Conservation (phyloP, 1,284 basidiomycete genomes). For the Tetrapyrgos nigripes region DNA sequence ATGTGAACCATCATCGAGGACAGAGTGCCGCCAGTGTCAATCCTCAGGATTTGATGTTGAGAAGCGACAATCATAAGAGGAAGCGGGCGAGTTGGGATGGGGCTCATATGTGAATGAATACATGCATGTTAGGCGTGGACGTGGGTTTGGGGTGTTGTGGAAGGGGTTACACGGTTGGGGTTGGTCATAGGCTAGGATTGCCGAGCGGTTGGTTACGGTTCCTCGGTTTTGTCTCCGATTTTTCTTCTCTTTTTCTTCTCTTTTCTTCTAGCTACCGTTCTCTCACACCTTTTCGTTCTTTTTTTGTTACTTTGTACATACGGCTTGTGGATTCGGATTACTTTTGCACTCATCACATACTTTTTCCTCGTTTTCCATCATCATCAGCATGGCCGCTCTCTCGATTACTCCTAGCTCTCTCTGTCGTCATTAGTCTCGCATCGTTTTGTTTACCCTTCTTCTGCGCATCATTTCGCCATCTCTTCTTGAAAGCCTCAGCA, state of each 20-base stretch:
- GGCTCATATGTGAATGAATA: slow-evolving; percentile 26
- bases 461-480: not conserved
- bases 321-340: not conserved
- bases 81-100: slow-evolving; percentile 83
- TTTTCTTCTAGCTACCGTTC: too few species aligned
- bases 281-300: not conserved
- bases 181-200: not conserved
- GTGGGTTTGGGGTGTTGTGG: not conserved
- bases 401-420: not conserved
- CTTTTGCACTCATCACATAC: not conserved
- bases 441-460: not conserved
- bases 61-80: slow-evolving; percentile 67
- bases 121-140: not conserved
- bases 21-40: slow-evolving; percentile 63
- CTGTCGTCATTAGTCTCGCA: not conserved
- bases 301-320: not conserved
- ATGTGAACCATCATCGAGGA: slow-evolving; percentile 59
- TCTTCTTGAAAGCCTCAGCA: not conserved
- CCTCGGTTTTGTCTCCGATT: not conserved
- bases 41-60: slow-evolving; percentile 69
- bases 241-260: not conserved
- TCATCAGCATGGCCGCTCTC: not conserved
- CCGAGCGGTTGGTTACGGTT: not conserved
- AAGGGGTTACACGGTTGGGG: not conserved
- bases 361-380: not conserved